These are phyloP conservation scores for Amauroascus verrucosus DNA, from an alignment of 2,329 filamentous ascomycete genomes.

Conservation along the genomic window DNA sequence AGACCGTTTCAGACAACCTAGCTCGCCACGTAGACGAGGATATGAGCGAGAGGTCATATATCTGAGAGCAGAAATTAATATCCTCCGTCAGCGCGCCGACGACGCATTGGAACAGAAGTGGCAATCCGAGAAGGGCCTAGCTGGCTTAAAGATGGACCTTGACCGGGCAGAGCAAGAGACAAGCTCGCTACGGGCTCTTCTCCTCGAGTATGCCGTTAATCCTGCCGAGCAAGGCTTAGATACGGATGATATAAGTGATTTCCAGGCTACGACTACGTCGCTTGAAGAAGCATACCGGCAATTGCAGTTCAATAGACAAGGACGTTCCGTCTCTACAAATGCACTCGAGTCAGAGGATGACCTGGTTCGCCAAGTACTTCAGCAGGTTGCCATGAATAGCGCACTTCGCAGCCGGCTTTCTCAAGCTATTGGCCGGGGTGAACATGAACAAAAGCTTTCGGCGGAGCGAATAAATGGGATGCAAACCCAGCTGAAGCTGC, in stretches of 20 bases:
- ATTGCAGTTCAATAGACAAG: constrained; percentile 56
- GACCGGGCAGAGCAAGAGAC: constrained; percentile 94
- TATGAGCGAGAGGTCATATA: constrained; percentile 75
- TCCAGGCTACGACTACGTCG: constrained; percentile 56
- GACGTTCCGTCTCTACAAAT: constrained; percentile 40
- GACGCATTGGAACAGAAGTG: constrained; percentile 93
- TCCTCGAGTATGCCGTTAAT: constrained; percentile 73
- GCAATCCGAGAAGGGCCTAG: constrained; percentile 83
- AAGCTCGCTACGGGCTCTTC: constrained; percentile 62
- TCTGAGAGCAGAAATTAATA: constrained; percentile 73
- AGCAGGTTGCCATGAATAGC: constrained; percentile 69
- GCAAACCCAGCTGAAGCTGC: constrained; percentile 64
- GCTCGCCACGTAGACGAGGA: constrained; percentile 59
- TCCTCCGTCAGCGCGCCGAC: constrained; percentile 75
- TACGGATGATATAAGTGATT: constrained; percentile 33
- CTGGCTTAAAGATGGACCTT: constrained; percentile 88
- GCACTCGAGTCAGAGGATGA: constrained; percentile 57
- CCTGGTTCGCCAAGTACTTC: constrained; percentile 65
- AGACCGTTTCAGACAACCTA: constrained; percentile 55
- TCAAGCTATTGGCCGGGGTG: constrained; percentile 71
- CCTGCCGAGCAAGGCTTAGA: constrained; percentile 47
- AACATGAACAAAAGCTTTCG: constrained; percentile 70
- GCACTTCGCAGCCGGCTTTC: constrained; percentile 65
- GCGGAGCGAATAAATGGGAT: constrained; percentile 72
- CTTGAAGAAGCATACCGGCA: constrained; percentile 65